Percentiles rank a stretch among this genome's conserved stretches.
Conservation (phyloP, 495 filamentous ascomycete genomes). For the Penicillium lagena region DNA sequence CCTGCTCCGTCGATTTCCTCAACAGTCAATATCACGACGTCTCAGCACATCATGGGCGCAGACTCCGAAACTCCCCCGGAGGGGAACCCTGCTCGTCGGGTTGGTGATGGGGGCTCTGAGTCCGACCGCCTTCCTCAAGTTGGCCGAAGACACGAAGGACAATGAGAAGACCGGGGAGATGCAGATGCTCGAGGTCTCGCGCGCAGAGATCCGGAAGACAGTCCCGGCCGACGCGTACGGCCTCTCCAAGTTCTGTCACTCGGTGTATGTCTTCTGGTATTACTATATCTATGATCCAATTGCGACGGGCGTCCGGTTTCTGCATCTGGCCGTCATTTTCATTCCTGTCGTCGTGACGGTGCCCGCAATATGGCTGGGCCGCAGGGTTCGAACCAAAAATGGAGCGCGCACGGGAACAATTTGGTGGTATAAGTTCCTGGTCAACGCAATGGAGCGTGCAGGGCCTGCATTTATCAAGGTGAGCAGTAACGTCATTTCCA, state of each 20-base stretch:
- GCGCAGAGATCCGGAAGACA: conserved; percentile 63
- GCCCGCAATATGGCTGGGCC: conserved; percentile 76
- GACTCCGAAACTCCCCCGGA: conserved; percentile 19
- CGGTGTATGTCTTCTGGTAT: conserved; percentile 58
- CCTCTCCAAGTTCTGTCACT: conserved; percentile 44
- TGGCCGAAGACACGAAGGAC: conserved; percentile 59
- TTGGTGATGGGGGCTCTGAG: conserved; percentile 47
- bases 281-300: conserved; percentile 77
- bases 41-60: conserved; percentile 20
- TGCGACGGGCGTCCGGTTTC: conserved; percentile 77
- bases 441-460: conserved; percentile 84
- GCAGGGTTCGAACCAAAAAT: conserved; percentile 48
- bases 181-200: conserved; percentile 78
- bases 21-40: neutral
- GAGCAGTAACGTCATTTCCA: conserved; percentile 1
- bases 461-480: conserved; percentile 99
- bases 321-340: conserved; percentile 83
- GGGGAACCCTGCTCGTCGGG: conserved; percentile 23
- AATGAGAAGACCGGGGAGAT: conserved; percentile 67
- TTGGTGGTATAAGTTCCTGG: conserved; percentile 93
- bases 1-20: neutral
- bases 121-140: conserved; percentile 63
- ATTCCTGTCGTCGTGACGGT: conserved; percentile 77
- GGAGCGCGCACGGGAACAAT: conserved; percentile 72
- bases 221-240: conserved; percentile 55